Base-by-base conservation (phyloP, 306 rosid species). In the Quercus dentata region DNA sequence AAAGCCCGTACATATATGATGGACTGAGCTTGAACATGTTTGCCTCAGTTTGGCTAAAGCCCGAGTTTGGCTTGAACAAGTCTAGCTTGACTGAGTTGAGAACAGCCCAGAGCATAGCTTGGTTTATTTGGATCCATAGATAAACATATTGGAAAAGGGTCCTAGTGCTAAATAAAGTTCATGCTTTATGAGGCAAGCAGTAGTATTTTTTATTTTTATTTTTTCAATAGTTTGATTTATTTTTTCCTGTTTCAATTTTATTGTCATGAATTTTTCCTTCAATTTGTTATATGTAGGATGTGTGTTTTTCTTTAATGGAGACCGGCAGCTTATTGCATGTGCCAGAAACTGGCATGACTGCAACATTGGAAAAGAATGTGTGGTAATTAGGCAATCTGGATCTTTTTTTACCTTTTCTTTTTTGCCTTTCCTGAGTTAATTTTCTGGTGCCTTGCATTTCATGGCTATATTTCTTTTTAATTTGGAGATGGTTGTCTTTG, bases 271-370 rank as follows among this genome's bases (percentile, higher is more conserved):
- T 44, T 69, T 83, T 63, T 35, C 25, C 77, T 41, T 69, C 80
- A 10, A 49, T 72, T 5, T 71, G 4, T 78, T 67, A 17, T 81
- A 23, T 82, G 79, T 81, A 94, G 99, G 95, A 87, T 80, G 84
- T 92, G 57, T 90, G 99, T 85, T 90, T 88, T 85, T 78, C 88
- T 79, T 75, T 94, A 77, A 84, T 87, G 90, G 83, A 82, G 77
- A 57, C 87, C 28, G 86, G 90, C 76, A 82, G 73, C 85, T 83
- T 87, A 41, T 75, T 56, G 49, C 88, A 86, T 83, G 58, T 79
- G 73, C 91, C 73, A 76, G 85, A 80, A 76, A 78, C 85, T 74
- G 87, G 72, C 76, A 73, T 75, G 75, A 75, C 83, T 83, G 87
- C 81, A 84, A 87, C 65, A 74, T 77, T 77, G 59, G 90, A 87